These are phyloP conservation scores for Xylaria acuta DNA, from an alignment of 495 filamentous ascomycete genomes.

Conservation along the genomic window DNA sequence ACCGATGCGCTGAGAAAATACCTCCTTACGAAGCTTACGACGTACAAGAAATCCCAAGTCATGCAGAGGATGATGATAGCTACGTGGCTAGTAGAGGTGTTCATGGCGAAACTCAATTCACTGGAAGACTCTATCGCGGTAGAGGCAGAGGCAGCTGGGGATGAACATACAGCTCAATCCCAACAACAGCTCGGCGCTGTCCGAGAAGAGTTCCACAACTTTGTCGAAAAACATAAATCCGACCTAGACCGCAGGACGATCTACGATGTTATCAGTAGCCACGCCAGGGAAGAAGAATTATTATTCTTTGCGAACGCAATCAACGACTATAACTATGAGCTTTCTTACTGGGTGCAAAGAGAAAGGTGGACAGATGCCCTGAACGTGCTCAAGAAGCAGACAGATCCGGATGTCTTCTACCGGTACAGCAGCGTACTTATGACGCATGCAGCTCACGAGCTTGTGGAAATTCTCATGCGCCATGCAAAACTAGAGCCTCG, in stretches of 20 bases:
- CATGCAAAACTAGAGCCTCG: slow-evolving; percentile 87
- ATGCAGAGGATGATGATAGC: slow-evolving; percentile 98
- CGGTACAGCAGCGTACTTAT: slow-evolving; percentile 95
- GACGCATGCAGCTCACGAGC: slow-evolving; percentile 79
- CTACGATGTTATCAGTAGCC: slow-evolving; percentile 94
- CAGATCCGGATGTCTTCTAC: slow-evolving; percentile 91
- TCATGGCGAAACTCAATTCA: slow-evolving; percentile 95
- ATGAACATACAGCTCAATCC: slow-evolving; percentile 70
- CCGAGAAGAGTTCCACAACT: slow-evolving; percentile 83
- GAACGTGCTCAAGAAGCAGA: slow-evolving; percentile 87
- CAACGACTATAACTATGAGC: slow-evolving; percentile 91
- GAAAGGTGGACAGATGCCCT: slow-evolving; percentile 93
- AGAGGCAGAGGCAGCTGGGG: slow-evolving; percentile 80
- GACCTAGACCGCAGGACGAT: slow-evolving; percentile 91
- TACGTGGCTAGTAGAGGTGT: slow-evolving; percentile 92
- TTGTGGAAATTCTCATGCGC: slow-evolving; percentile 93
- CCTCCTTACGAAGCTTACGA: slow-evolving; percentile 80
- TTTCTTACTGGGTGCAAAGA: slow-evolving; percentile 96
- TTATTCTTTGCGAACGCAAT: slow-evolving; percentile 86
- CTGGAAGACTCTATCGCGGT: slow-evolving; percentile 94
- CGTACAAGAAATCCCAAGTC: slow-evolving; percentile 77
- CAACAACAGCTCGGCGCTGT: slow-evolving; percentile 72
- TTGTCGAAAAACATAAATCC: slow-evolving; percentile 78
- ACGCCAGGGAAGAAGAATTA: slow-evolving; percentile 91
- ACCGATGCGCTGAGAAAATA: slow-evolving; percentile 93